These are phyloP conservation scores for Durotheca rogersii DNA, from an alignment of 495 filamentous ascomycete genomes.

Conservation along the genomic window DNA sequence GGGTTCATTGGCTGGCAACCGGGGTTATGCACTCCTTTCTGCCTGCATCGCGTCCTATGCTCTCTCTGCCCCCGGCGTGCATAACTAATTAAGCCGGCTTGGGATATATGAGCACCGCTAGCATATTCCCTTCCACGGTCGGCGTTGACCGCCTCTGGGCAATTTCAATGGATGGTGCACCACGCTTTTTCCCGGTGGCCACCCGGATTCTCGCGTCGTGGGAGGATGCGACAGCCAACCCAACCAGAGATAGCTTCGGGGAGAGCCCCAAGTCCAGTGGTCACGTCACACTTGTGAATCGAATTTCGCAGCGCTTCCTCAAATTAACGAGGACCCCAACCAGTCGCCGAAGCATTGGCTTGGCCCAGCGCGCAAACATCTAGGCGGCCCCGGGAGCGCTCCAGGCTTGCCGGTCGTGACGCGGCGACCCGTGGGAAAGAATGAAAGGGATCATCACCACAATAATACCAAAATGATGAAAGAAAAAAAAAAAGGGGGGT, in stretches of 20 bases:
- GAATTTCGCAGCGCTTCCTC: conserved; percentile 1
- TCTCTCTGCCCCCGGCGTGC: conserved; percentile 8
- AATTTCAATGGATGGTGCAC: conserved; percentile 28
- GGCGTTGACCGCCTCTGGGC: conserved; percentile 31
- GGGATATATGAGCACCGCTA: too few species aligned
- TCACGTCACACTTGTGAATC: conserved; percentile 13
- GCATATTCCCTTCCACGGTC: conserved; percentile 8
- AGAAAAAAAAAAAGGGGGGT: background rate
- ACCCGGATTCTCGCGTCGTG: conserved; percentile 17
- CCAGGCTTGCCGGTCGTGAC: background rate
- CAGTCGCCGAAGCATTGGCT: conserved; percentile 8
- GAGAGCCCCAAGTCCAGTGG: conserved; percentile 2
- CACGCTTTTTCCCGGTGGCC: conserved; percentile 13
- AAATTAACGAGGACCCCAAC: background rate
- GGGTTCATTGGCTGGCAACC: conserved; percentile 31
- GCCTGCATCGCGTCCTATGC: too few species aligned
- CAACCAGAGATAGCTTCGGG: too few species aligned
- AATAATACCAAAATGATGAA: too few species aligned
- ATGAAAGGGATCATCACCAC: too few species aligned
- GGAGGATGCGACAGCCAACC: too few species aligned
- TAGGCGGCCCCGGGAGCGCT: too few species aligned
- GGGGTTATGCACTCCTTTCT: conserved; percentile 33
- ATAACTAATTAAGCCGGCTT: conserved; percentile 3
- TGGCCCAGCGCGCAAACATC: conserved; percentile 14
- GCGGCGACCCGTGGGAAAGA: too few species aligned